Evolutionary conservation across 2,329 filamentous ascomycete species (phyloP), one percentile per base, ranked within the genome.

Genomic region (Neonectria neomacrospora): DNA sequence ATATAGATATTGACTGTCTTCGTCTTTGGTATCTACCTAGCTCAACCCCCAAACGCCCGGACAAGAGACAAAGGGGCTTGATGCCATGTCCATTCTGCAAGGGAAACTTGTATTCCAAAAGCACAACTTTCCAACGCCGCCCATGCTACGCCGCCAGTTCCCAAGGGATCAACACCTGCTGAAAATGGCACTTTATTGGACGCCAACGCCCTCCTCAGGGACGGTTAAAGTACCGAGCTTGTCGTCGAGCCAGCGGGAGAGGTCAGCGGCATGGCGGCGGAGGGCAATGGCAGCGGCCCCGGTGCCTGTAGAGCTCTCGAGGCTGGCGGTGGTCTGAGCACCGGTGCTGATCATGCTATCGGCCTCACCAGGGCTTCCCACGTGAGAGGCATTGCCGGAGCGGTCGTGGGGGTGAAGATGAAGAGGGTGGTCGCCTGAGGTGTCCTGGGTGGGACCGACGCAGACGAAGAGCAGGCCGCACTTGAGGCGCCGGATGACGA

Each of bases 381-480:
- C 59, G 73, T 80, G 63, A 70, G 80, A 53, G 70, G 74, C 73
- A 55, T 77, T 73, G 56, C 75, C 77, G 20, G 75, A 67, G 10
- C 66, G 67, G 32, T 68, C 65, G 14, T 64, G 59, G 44, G 69
- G 65, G 10, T 71, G 66, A 28, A 59, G 56, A 52, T 62, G 67
- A 37, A 28, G 11, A 50, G 47, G 58, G 22, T 71, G 70, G n/a
- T 66, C 67, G 39, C 16, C 39, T 32, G 62, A 63, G 12, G 66
- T 58, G 44, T 71, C 74, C 50, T 75, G 73, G 59, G 76, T 72
- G 1, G 84, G 81, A 0, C 87, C 87, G 42, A 90, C 82, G 68
- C 85, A 88, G 50, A 90, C 85, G 66, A 90, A 88, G 39, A 90
- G 79, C 48, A 90, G 80, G 18, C 86, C 86, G 74, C 87, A 90